Conservation (phyloP, 2,329 filamentous ascomycete species). For the Pyrenophora graminea region DNA sequence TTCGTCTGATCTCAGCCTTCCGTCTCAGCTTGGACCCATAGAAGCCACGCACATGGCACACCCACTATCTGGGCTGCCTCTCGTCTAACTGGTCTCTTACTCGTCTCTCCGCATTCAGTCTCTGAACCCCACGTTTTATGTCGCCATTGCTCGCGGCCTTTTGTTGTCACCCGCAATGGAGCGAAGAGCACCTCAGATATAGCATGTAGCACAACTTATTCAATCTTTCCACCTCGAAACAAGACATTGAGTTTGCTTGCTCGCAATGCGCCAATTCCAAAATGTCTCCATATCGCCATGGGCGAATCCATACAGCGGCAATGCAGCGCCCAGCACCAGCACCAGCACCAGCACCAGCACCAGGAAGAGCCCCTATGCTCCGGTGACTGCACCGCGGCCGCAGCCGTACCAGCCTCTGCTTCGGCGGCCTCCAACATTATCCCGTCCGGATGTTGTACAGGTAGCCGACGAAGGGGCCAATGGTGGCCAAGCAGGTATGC, state of each 20-base stretch:
- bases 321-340: slow-evolving; percentile 18
- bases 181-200: slow-evolving; percentile 32
- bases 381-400: slow-evolving; percentile 14
- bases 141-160: slow-evolving; percentile 37
- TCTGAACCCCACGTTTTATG: slow-evolving; percentile 43
- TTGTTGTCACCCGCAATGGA: slow-evolving; percentile 41
- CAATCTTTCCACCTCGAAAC: slow-evolving; percentile 25
- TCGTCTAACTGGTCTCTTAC: slow-evolving; percentile 34
- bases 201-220: slow-evolving; percentile 39
- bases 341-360: slow-evolving; percentile 10
- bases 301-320: slow-evolving; percentile 33
- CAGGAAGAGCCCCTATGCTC: slow-evolving; percentile 23
- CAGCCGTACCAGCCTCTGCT: slow-evolving; percentile 22
- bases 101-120: slow-evolving; percentile 42
- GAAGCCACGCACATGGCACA: slow-evolving; percentile 36
- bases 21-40: slow-evolving; percentile 29
- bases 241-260: slow-evolving; percentile 22
- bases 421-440: slow-evolving; percentile 32
- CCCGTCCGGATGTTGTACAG: slow-evolving; percentile 30
- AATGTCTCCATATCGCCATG: slow-evolving; percentile 42
- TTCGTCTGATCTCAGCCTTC: slow-evolving; percentile 32
- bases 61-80: slow-evolving; percentile 33
- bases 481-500: slow-evolving; percentile 24
- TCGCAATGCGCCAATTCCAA: slow-evolving; percentile 38
- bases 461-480: slow-evolving; percentile 23